These are phyloP conservation scores for Theobroma cacao DNA, from an alignment of 345 rosid genomes.

Conservation along the genomic window DNA sequence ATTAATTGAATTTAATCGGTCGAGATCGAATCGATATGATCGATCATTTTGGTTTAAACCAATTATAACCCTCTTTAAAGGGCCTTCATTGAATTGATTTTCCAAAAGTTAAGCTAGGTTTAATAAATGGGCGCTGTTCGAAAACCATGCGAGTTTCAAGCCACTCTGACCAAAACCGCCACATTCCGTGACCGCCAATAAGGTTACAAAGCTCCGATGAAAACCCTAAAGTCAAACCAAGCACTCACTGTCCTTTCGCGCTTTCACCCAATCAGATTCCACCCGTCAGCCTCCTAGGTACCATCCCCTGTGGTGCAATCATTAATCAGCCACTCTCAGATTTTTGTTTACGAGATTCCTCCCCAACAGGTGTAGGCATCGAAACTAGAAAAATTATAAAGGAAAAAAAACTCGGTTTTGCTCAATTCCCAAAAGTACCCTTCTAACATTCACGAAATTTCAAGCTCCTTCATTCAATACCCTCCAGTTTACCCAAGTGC, in stretches of 20 bases:
- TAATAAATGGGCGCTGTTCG: too few relatives aligned
- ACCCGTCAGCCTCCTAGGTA: not conserved
- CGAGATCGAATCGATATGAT: too few relatives aligned
- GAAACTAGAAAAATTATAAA: not conserved
- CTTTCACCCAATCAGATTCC: not conserved
- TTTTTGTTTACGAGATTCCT: not conserved
- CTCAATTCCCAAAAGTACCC: slow-evolving; percentile 28
- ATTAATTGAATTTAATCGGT: too few relatives aligned
- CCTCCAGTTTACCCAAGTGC: not conserved
- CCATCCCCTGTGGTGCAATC: not conserved
- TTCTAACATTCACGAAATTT: slow-evolving; percentile 21
- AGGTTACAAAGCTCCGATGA: not conserved
- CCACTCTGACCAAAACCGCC: not conserved
- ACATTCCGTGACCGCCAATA: slow-evolving; percentile 4
- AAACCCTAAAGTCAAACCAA: not conserved
- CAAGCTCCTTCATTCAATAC: slow-evolving; percentile 5
- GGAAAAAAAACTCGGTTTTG: not conserved
- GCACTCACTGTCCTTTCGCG: not conserved
- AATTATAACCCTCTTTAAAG: too few relatives aligned
- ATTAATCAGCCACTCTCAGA: not conserved
- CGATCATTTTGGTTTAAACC: too few relatives aligned
- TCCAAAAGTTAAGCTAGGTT: too few relatives aligned
- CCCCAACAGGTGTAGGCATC: not conserved
- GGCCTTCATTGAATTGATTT: too few relatives aligned
- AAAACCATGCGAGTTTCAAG: too few relatives aligned